Base-by-base conservation (phyloP, 2,329 filamentous ascomycete genomes). In the Seiridium cupressi region DNA sequence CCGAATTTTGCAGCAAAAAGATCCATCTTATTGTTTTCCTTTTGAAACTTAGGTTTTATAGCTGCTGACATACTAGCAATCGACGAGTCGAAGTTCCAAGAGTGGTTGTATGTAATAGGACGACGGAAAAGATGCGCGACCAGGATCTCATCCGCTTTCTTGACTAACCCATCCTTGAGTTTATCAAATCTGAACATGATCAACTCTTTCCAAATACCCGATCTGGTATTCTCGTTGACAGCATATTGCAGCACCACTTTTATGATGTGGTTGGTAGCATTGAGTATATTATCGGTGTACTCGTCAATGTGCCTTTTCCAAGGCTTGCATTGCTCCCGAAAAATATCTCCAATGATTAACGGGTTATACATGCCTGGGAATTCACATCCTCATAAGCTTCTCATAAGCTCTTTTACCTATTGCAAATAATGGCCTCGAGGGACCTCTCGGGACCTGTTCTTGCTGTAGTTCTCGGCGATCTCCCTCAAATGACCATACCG, bases 81-180 rank as follows among this genome's bases (percentile, higher is more conserved):
- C 18, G 18, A 26, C 18, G 18, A 26, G 2, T 26, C 18, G 18
- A 26, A 26, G 1, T 70, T 74, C 3, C 78, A 63, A 47, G 74
- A 68, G 51, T 73, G 68, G 57, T 79, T 75, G 60, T 78, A 78
- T 0, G 76, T 78, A 42, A 79, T 77, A 0, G 76, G 74, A 57
- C 78, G 76, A 0, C 65, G 60, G 1, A 63, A 59, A 3, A 62
- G 38, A 53, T 74, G 68, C 3, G 68, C 66, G 8, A 48, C 56
- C 7, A 75, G 31, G 1, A 76, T 54, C 56, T 73, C 70, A 5
- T 59, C 48, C 1, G 69, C 55, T 61, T 74, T 73, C 31, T 13
- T 47, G 1, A 59, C 51, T 5, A 75, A 56, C 2, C 59, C 48
- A 1, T 9, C 6, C 42, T 64, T 61, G 8, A 72, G 57, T 3